A percentile compares a stretch with the other conserved stretches of the same genome.
Evolutionary conservation across 805 yeast species (phyloP).

Genomic region (Ogataea nakhonphanomensis): DNA sequence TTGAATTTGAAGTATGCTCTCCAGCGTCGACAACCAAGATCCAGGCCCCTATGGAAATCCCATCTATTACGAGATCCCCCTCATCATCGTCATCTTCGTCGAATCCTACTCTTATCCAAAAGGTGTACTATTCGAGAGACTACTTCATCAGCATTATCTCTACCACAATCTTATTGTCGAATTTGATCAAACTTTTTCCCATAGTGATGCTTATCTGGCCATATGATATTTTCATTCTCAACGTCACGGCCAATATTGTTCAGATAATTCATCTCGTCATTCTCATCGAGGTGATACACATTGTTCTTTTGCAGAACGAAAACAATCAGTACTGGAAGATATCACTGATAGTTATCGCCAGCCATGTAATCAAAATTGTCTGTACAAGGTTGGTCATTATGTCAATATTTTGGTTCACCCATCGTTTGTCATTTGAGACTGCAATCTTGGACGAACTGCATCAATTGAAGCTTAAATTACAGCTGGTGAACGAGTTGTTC

Average conservation of each 20-base stretch:
- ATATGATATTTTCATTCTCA: conserved; percentile 70
- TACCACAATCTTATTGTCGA: conserved; percentile 69
- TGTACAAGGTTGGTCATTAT: conserved; percentile 21
- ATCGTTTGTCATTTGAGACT: conserved; percentile 18
- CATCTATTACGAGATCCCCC: conserved; percentile 5
- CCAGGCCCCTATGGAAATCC: background rate
- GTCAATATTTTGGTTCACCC: conserved; percentile 20
- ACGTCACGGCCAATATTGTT: conserved; percentile 32
- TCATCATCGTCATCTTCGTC: conserved; percentile 15
- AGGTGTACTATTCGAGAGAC: conserved; percentile 35
- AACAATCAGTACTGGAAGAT: conserved; percentile 31
- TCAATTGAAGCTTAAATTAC: conserved; percentile 22
- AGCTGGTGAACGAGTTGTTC: conserved; percentile 23
- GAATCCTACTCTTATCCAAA: conserved; percentile 9
- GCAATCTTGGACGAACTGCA: conserved; percentile 26
- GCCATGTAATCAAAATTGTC: conserved; percentile 24
- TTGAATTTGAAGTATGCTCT: conserved; percentile 16
- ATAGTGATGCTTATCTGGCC: conserved; percentile 96
- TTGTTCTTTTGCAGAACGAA: conserved; percentile 26
- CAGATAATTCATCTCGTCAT: conserved; percentile 31
- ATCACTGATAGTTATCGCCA: conserved; percentile 22
- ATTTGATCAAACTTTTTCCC: conserved; percentile 81
- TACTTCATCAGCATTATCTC: conserved; percentile 44
- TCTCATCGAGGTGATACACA: conserved; percentile 32
- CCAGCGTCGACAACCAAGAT: conserved; percentile 7